Percentiles rank a stretch among this genome's conserved stretches.
These are phyloP conservation scores for Vitis rotundifolia DNA, from an alignment of 164 flowering plant genomes.

Conservation along the genomic window DNA sequence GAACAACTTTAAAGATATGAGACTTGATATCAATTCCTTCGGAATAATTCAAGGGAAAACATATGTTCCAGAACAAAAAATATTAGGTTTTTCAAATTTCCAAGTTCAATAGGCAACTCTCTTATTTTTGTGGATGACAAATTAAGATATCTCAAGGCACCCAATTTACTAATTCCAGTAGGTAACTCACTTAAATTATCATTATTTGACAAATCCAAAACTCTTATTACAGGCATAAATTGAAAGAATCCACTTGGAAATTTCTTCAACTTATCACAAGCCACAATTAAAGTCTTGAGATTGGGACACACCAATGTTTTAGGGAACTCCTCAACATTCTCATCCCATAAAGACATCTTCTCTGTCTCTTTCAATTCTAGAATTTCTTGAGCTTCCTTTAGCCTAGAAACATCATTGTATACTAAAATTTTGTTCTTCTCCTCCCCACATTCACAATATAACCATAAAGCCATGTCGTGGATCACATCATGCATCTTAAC, in stretches of 20 bases:
- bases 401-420: background rate
- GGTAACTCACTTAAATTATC: too few relatives aligned
- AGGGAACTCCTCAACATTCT: background rate
- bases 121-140: background rate
- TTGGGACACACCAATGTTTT: background rate
- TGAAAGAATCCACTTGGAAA: too few relatives aligned
- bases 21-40: background rate
- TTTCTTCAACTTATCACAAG: too few relatives aligned
- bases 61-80: too few relatives aligned
- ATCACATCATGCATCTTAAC: constrained; percentile 18
- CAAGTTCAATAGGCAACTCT: constrained; percentile 6
- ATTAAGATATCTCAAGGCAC: constrained; percentile 8
- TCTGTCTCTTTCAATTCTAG: background rate
- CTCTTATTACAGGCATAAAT: too few relatives aligned
- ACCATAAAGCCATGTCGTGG: constrained; percentile 17
- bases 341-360: background rate
- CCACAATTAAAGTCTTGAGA: too few relatives aligned
- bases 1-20: background rate
- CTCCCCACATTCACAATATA: background rate
- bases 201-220: too few relatives aligned
- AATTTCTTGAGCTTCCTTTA: background rate
- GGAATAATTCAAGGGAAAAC: background rate
- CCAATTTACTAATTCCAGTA: too few relatives aligned
- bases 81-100: constrained; percentile 4
- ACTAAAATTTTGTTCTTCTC: background rate